Conservation (phyloP, 2,329 filamentous ascomycete species). For the Aspergillus vadensis region DNA sequence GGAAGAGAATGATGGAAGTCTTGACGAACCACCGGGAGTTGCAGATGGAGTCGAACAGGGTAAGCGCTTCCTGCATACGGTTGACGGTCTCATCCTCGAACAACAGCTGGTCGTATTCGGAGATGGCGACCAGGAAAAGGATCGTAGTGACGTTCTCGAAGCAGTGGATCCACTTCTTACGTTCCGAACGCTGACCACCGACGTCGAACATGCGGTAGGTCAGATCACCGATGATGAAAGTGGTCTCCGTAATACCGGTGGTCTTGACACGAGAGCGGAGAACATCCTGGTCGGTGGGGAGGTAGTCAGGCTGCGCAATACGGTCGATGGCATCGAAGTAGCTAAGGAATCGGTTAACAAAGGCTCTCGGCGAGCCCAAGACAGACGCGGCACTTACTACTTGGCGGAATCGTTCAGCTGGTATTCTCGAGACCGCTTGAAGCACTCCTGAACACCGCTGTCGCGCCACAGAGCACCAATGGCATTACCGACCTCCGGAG, state of each 20-base stretch:
- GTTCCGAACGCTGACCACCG: conserved; percentile 90
- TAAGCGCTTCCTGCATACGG: conserved; percentile 72
- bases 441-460: conserved; percentile 88
- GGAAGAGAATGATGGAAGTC: conserved; percentile 71
- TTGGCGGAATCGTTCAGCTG: conserved; percentile 94
- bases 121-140: conserved; percentile 94
- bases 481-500: conserved; percentile 90
- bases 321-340: conserved; percentile 95
- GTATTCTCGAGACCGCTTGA: conserved; percentile 93
- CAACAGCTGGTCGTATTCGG: conserved; percentile 92
- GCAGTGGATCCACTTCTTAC: conserved; percentile 99
- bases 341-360: conserved; percentile 54
- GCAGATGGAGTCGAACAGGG: conserved; percentile 71
- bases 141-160: conserved; percentile 98
- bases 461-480: conserved; percentile 94
- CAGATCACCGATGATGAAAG: conserved; percentile 90
- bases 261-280: conserved; percentile 96
- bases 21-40: conserved; percentile 73
- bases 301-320: conserved; percentile 87
- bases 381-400: conserved; percentile 68
- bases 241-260: conserved; percentile 94
- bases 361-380: background rate
- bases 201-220: conserved; percentile 98
- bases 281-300: conserved; percentile 93
- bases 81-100: conserved; percentile 95